Evolutionary conservation across 257 asterid genomes (phyloP).

Genomic region (Cinchona pubescens): DNA sequence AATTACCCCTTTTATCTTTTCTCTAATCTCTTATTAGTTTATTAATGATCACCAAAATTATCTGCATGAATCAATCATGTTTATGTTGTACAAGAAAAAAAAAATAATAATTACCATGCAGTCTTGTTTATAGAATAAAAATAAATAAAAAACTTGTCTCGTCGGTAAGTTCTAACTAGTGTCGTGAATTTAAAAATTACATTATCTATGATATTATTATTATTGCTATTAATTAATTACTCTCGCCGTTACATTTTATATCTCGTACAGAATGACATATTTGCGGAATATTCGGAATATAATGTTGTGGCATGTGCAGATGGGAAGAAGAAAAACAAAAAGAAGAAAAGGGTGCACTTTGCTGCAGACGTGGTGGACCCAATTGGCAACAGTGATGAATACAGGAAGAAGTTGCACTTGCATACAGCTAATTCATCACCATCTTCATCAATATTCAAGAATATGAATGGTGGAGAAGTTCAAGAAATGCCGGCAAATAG

Average conservation of each 20-base stretch:
- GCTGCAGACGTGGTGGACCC: conserved; percentile 93
- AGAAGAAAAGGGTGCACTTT: conserved; percentile 74
- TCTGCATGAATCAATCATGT: not conserved
- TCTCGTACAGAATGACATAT: not conserved
- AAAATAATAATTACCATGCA: not conserved
- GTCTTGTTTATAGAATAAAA: not conserved
- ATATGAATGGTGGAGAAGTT: conserved; percentile 22
- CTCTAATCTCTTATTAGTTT: not conserved
- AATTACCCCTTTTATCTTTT: not conserved
- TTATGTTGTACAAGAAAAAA: not conserved
- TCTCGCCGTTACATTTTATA: not conserved
- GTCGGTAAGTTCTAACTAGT: too few species aligned
- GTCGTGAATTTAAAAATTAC: too few species aligned
- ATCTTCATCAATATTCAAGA: conserved; percentile 1
- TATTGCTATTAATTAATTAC: too few species aligned
- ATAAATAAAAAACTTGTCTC: too few species aligned
- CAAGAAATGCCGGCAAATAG: conserved; percentile 67
- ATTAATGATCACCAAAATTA: not conserved
- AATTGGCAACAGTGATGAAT: conserved; percentile 63
- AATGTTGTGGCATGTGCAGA: conserved; percentile 27
- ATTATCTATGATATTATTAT: too few species aligned
- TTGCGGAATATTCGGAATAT: conserved; percentile 11
- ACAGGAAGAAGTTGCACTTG: conserved; percentile 41
- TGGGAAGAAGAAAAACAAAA: conserved; percentile 44
- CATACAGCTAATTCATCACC: conserved; percentile 3